Evolutionary conservation across 768 basidiomycete genomes (phyloP).

Genomic region (Scleroderma citrinum): DNA sequence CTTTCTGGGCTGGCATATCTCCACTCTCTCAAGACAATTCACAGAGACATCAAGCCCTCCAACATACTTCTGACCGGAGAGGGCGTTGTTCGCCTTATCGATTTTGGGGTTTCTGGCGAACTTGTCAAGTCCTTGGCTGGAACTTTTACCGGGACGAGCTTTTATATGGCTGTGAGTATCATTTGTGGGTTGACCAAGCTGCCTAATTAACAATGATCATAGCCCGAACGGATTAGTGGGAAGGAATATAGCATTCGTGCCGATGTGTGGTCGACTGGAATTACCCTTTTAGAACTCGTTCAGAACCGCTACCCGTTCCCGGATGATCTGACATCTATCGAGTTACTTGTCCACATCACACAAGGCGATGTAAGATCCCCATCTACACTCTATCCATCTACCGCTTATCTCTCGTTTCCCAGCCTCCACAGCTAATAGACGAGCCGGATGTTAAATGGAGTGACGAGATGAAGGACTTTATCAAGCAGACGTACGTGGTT

Average conservation of each 20-base stretch:
- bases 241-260: slow-evolving; percentile 90
- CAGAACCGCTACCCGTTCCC: slow-evolving; percentile 96
- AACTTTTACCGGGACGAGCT: slow-evolving; percentile 96
- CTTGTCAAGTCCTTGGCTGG: slow-evolving; percentile 86
- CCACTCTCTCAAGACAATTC: slow-evolving; percentile 87
- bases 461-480: slow-evolving; percentile 86
- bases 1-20: slow-evolving; percentile 92
- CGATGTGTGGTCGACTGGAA: slow-evolving; percentile 97
- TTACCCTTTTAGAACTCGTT: slow-evolving; percentile 90
- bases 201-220: slow-evolving; percentile 8
- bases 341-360: slow-evolving; percentile 87
- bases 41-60: slow-evolving; percentile 93
- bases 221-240: slow-evolving; percentile 95
- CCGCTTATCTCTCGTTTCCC: slow-evolving; percentile 14
- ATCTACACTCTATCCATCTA: slow-evolving; percentile 4
- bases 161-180: slow-evolving; percentile 93
- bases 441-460: slow-evolving; percentile 64
- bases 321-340: slow-evolving; percentile 86
- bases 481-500: slow-evolving; percentile 61
- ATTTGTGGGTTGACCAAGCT: neutral
- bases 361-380: slow-evolving; percentile 55
- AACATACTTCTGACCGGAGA: slow-evolving; percentile 87
- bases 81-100: slow-evolving; percentile 87
- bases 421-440: slow-evolving; percentile 83
- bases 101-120: slow-evolving; percentile 98